Conservation (phyloP, 139 green algal genomes). For the Trebouxia sp. region DNA sequence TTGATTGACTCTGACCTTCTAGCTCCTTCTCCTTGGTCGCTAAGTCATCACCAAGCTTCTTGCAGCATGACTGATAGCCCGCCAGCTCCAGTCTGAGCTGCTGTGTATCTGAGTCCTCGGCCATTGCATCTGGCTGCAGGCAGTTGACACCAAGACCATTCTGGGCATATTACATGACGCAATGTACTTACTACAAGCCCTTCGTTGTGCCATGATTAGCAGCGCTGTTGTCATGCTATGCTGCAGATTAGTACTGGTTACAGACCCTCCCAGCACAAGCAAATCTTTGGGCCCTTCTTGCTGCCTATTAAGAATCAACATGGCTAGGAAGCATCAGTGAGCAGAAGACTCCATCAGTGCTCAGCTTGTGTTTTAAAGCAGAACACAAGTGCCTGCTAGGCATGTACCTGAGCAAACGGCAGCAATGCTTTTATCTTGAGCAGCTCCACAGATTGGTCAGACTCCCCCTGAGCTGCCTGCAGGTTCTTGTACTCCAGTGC, state of each 20-base stretch:
- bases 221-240: no score
- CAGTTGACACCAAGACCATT: no score
- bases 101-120: not conserved
- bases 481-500: conserved; percentile 10
- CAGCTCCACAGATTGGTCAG: not conserved
- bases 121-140: not conserved
- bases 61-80: conserved; percentile 9
- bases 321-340: no score
- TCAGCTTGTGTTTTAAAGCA: no score
- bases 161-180: not conserved
- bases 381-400: no score
- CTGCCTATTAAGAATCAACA: no score
- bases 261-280: no score
- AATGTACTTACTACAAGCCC: no score
- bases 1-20: conserved; percentile 2
- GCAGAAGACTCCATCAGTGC: no score
- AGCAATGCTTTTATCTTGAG: not conserved
- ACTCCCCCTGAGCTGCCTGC: not conserved
- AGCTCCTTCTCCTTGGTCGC: not conserved
- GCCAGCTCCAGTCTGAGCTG: conserved; percentile 8
- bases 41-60: not conserved
- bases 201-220: no score
- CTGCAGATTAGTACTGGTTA: no score
- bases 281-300: no score
- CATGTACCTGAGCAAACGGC: not conserved